Percentiles rank a stretch among this genome's conserved stretches.
These are phyloP conservation scores for Fagus crenata DNA, from an alignment of 306 rosid species.

Conservation along the genomic window DNA sequence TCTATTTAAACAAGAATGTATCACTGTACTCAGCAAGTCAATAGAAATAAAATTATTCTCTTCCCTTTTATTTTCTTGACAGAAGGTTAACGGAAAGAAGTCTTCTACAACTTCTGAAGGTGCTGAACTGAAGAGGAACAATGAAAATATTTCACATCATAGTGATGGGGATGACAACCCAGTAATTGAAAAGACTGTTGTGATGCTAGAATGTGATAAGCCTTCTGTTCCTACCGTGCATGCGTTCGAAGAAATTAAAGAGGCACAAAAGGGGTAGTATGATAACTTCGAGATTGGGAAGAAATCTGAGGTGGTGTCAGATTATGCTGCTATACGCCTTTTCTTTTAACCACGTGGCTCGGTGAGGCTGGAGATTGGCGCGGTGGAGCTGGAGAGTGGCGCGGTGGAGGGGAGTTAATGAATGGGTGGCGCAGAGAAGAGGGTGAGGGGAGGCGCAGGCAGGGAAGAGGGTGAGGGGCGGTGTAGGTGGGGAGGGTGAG, in stretches of 20 bases:
- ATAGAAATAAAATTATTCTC: too few species aligned
- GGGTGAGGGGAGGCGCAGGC: too few species aligned
- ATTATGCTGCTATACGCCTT: constrained; percentile 44
- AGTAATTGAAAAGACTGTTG: constrained; percentile 77
- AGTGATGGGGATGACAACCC: constrained; percentile 63
- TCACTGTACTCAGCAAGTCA: too few species aligned
- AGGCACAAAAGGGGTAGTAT: constrained; percentile 25
- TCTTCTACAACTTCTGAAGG: constrained; percentile 46
- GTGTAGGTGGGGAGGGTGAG: too few species aligned
- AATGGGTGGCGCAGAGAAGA: too few species aligned
- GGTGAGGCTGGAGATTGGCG: too few species aligned
- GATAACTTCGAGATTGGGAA: constrained; percentile 35
- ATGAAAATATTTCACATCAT: constrained; percentile 39
- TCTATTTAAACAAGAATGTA: too few species aligned
- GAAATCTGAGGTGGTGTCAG: constrained; percentile 41
- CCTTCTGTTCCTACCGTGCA: constrained; percentile 38
- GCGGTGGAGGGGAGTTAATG: too few species aligned
- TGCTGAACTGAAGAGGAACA: constrained; percentile 43
- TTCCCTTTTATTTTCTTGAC: too few species aligned
- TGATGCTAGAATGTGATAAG: constrained; percentile 73
- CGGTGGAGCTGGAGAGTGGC: too few species aligned
- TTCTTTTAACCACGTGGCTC: too few species aligned
- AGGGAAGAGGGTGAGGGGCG: too few species aligned
- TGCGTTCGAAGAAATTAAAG: constrained; percentile 37
- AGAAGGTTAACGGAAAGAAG: constrained; percentile 44